phyloP scores from a whole-genome alignment of 2,329 filamentous ascomycete species.

The Fusarium drepaniforme region DNA sequence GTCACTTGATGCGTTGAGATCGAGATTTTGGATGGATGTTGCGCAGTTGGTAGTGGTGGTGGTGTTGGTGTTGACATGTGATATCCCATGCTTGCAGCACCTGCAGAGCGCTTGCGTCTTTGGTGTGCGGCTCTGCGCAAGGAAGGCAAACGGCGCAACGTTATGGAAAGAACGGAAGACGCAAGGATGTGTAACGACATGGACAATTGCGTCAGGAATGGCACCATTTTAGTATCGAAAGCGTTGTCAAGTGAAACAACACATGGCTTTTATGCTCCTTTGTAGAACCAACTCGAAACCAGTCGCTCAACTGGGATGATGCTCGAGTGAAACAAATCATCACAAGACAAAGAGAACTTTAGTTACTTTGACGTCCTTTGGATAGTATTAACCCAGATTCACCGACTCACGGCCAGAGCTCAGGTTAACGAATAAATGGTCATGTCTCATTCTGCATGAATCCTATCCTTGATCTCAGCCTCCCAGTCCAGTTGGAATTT shows the following conservation, averaged over 20 bases:
- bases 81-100: slow-evolving; percentile 10
- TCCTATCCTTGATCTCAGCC: slow-evolving; percentile 19
- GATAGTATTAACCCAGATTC: neutral
- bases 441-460: slow-evolving; percentile 40
- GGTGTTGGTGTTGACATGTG: slow-evolving; percentile 26
- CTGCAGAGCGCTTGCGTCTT: neutral
- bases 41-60: no score
- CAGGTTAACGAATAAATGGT: slow-evolving; percentile 23
- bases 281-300: neutral
- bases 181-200: neutral
- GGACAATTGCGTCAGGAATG: slow-evolving; percentile 26
- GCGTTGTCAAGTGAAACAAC: slow-evolving; percentile 27
- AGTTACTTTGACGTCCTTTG: neutral
- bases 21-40: slow-evolving; percentile 3
- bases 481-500: slow-evolving; percentile 23
- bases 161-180: neutral
- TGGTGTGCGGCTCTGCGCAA: neutral
- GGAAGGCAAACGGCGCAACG: neutral
- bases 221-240: slow-evolving; percentile 17
- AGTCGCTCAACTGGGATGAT: neutral
- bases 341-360: neutral
- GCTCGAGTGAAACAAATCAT: neutral
- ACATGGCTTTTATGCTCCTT: neutral
- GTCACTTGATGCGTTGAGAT: slow-evolving; percentile 10
- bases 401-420: neutral